Percentiles rank a stretch among this genome's conserved stretches.
Conservation (phyloP, 371 early-diverging fungal genomes). For the Circinella umbellata region DNA sequence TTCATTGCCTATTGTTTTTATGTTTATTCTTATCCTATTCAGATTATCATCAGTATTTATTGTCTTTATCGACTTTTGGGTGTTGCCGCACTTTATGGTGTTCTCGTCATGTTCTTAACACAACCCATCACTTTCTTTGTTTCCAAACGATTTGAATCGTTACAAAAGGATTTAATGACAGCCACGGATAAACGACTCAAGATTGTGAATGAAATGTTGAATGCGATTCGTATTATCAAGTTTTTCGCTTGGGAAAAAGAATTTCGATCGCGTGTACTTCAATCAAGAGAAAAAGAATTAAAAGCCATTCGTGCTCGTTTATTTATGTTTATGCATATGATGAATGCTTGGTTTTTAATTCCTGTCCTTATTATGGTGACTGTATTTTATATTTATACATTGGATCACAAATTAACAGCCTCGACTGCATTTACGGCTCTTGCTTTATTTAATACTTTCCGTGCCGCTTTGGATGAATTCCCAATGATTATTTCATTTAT, state of each 20-base stretch:
- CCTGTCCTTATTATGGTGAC: slow-evolving; percentile 61
- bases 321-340: slow-evolving; percentile 48
- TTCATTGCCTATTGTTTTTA: slow-evolving; percentile 58
- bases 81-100: slow-evolving; percentile 65
- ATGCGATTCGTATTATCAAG: slow-evolving; percentile 79
- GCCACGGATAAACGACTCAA: slow-evolving; percentile 70
- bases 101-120: slow-evolving; percentile 58
- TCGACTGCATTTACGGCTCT: slow-evolving; percentile 68
- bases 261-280: slow-evolving; percentile 58
- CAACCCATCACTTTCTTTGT: slow-evolving; percentile 65
- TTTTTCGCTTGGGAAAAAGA: slow-evolving; percentile 84
- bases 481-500: slow-evolving; percentile 67
- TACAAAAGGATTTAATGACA: slow-evolving; percentile 58
- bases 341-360: slow-evolving; percentile 52
- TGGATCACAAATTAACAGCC: slow-evolving; percentile 58
- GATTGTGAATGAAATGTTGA: slow-evolving; percentile 71
- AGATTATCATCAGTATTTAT: slow-evolving; percentile 61
- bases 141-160: slow-evolving; percentile 50
- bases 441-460: slow-evolving; percentile 65
- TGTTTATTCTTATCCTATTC: slow-evolving; percentile 63
- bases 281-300: slow-evolving; percentile 55
- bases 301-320: slow-evolving; percentile 49
- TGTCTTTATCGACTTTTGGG: slow-evolving; percentile 71
- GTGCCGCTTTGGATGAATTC: slow-evolving; percentile 70
- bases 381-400: slow-evolving; percentile 59